Percentiles rank a stretch among this genome's conserved stretches.
Conservation (phyloP, 352 stramenopile genomes). For the Pythium monospermum region DNA sequence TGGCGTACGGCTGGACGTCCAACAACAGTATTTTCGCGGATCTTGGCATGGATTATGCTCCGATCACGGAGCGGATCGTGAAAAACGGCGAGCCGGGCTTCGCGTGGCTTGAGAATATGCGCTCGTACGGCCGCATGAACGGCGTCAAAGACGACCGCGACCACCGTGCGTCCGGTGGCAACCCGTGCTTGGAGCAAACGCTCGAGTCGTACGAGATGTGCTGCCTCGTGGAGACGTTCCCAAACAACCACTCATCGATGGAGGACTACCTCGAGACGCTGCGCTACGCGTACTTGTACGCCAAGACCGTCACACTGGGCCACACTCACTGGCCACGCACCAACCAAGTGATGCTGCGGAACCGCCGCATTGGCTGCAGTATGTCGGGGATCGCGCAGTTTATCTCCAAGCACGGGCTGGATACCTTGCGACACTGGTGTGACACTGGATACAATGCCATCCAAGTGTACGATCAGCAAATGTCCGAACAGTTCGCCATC, state of each 20-base stretch:
- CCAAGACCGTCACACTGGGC: slow-evolving; percentile 93
- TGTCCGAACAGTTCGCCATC: slow-evolving; percentile 74
- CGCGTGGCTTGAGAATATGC: slow-evolving; percentile 95
- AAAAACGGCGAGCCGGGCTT: slow-evolving; percentile 91
- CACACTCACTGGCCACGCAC: slow-evolving; percentile 89
- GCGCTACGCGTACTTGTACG: slow-evolving; percentile 87
- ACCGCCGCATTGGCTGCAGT: slow-evolving; percentile 89
- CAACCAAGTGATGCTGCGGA: slow-evolving; percentile 90
- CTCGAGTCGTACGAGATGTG: slow-evolving; percentile 94
- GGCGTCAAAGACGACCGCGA: slow-evolving; percentile 81
- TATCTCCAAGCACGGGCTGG: slow-evolving; percentile 64
- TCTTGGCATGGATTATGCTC: slow-evolving; percentile 90
- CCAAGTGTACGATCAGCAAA: slow-evolving; percentile 59
- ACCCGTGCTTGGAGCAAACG: slow-evolving; percentile 91
- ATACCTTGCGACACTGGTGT: slow-evolving; percentile 86
- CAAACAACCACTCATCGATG: slow-evolving; percentile 71
- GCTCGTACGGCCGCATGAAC: slow-evolving; percentile 86
- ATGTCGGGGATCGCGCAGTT: slow-evolving; percentile 94
- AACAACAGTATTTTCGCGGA: slow-evolving; percentile 94
- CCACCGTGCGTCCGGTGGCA: slow-evolving; percentile 74
- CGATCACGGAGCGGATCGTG: slow-evolving; percentile 80
- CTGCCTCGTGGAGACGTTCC: slow-evolving; percentile 93
- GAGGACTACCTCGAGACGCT: slow-evolving; percentile 89
- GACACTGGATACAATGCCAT: slow-evolving; percentile 80
- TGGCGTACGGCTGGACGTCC: slow-evolving; percentile 88